Percentiles rank a stretch among this genome's conserved stretches.
These are phyloP conservation scores for Ustilago cynodontis DNA, from an alignment of 1,284 basidiomycete genomes.

Conservation along the genomic window DNA sequence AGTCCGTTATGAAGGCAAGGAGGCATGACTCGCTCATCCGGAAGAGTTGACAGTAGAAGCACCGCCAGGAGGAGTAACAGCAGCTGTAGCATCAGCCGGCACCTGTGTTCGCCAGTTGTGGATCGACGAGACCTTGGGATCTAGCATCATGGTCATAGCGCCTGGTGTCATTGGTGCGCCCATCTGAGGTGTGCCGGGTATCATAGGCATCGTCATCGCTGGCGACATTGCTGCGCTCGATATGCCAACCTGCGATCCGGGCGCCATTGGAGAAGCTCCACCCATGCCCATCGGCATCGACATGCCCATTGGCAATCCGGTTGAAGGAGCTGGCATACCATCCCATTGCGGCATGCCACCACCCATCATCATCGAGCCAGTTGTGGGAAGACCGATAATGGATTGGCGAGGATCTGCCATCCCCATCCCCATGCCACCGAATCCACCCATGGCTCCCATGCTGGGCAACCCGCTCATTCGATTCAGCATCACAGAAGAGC, in stretches of 20 bases:
- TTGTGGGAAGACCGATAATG: constrained; percentile 31
- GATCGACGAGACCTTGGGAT: constrained; percentile 52
- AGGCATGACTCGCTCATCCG: not conserved
- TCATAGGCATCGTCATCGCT: constrained; percentile 40
- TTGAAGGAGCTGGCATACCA: constrained; percentile 34
- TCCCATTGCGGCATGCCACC: constrained; percentile 34
- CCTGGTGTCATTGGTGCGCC: constrained; percentile 25
- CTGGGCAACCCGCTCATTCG: constrained; percentile 37
- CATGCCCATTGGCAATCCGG: constrained; percentile 35
- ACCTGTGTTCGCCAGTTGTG: constrained; percentile 56
- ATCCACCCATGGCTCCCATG: constrained; percentile 13
- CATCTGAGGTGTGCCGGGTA: constrained; percentile 22
- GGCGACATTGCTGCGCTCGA: constrained; percentile 23
- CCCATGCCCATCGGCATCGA: constrained; percentile 35
- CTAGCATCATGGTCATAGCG: constrained; percentile 45
- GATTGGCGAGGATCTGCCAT: constrained; percentile 34
- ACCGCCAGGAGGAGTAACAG: constrained; percentile 34
- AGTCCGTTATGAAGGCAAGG: not conserved
- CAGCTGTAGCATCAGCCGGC: constrained; percentile 44
- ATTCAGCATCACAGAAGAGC: constrained; percentile 32
- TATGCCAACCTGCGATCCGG: constrained; percentile 34
- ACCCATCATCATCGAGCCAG: constrained; percentile 32
- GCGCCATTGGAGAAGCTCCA: constrained; percentile 10
- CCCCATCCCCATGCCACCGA: constrained; percentile 19
- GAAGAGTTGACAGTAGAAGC: constrained; percentile 38